phyloP scores from a whole-genome alignment of 1,139 yeast species.

The Taphrina betulina region DNA sequence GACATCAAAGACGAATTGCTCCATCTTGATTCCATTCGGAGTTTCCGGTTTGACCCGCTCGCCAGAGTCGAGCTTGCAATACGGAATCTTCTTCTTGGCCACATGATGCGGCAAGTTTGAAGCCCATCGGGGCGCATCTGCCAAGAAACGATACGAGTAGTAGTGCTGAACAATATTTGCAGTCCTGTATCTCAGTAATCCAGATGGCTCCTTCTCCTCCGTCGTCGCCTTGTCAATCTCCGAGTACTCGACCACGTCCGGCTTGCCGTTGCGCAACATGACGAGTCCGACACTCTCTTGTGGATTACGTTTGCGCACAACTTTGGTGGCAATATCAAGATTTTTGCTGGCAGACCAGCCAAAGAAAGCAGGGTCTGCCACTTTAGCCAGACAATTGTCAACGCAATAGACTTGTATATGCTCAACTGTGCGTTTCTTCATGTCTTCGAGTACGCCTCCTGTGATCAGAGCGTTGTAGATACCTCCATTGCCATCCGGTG shows the following conservation, averaged over 20 bases:
- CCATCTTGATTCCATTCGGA: slow-evolving; percentile 90
- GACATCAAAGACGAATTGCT: slow-evolving; percentile 95
- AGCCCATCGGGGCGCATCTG: slow-evolving; percentile 64
- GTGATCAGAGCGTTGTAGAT: slow-evolving; percentile 76
- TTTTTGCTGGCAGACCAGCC: slow-evolving; percentile 71
- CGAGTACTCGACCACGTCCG: slow-evolving; percentile 93
- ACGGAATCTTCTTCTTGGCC: slow-evolving; percentile 85
- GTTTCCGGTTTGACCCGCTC: slow-evolving; percentile 58
- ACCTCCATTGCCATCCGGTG: slow-evolving; percentile 99
- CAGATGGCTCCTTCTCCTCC: slow-evolving; percentile 39
- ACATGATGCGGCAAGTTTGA: slow-evolving; percentile 85
- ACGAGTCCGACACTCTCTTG: slow-evolving; percentile 88
- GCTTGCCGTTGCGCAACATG: slow-evolving; percentile 62
- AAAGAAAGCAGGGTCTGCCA: slow-evolving; percentile 89
- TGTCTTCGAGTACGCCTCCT: slow-evolving; percentile 66
- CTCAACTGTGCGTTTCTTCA: slow-evolving; percentile 66
- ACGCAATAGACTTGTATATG: slow-evolving; percentile 97
- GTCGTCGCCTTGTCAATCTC: slow-evolving; percentile 80
- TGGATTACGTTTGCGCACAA: slow-evolving; percentile 88
- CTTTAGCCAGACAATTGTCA: slow-evolving; percentile 86
- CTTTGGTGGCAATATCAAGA: slow-evolving; percentile 85
- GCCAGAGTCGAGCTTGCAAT: slow-evolving; percentile 53
- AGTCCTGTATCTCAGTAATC: slow-evolving; percentile 72
- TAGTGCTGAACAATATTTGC: slow-evolving; percentile 98
- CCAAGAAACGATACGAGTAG: slow-evolving; percentile 73